phyloP scores from a whole-genome alignment of 2,329 filamentous ascomycete species.

The Trichophyton equinum region DNA sequence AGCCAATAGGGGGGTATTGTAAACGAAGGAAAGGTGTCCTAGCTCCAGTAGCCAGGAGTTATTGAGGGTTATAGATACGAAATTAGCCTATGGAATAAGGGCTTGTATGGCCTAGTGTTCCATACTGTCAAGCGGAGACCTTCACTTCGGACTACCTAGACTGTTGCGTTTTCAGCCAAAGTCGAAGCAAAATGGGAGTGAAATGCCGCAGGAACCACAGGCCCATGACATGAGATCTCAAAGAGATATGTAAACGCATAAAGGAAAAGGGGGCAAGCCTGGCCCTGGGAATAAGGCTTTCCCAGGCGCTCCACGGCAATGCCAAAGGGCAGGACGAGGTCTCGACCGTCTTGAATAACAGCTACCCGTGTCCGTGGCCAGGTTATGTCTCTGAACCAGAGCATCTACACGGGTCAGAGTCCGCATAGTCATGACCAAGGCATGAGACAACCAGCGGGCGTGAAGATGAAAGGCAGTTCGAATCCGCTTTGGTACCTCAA shows the following conservation, averaged over 20 bases:
- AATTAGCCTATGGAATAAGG: neutral
- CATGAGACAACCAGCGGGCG: neutral
- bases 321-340: neutral
- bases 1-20: neutral
- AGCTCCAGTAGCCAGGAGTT: neutral
- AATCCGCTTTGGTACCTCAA: constrained; percentile 3
- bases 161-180: neutral
- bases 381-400: neutral
- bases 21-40: neutral
- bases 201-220: neutral
- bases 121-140: neutral
- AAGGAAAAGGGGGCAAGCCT: neutral
- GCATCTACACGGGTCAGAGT: neutral
- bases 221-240: neutral
- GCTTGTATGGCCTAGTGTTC: neutral
- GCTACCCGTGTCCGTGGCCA: no score
- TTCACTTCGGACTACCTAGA: neutral
- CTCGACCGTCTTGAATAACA: neutral
- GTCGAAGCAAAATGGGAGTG: neutral
- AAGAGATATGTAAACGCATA: neutral
- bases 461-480: neutral
- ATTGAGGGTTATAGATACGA: neutral
- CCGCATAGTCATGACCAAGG: neutral
- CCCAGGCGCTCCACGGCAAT: no score
- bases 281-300: neutral